phyloP scores from a whole-genome alignment of 208 protist genomes.

The Trichomonas gallinae region DNA sequence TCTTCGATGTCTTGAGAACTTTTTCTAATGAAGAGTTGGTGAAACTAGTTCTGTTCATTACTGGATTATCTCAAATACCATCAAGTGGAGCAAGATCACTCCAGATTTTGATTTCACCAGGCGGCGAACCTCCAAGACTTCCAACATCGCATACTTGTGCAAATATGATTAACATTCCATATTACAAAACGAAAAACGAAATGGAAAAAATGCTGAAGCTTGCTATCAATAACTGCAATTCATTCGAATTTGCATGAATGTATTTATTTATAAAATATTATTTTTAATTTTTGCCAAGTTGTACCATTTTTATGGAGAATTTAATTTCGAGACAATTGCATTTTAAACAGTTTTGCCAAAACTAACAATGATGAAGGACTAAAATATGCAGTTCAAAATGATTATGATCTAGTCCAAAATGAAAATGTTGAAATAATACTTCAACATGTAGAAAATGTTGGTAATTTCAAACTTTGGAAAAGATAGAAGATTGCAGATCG shows the following conservation, averaged over 20 bases:
- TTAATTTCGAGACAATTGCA: too few relatives aligned
- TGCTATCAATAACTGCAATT: background rate
- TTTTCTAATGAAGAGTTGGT: slow-evolving; percentile 46
- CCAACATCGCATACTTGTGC: background rate
- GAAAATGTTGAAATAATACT: too few relatives aligned
- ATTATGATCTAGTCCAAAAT: too few relatives aligned
- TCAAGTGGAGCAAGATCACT: slow-evolving; percentile 78
- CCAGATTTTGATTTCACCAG: background rate
- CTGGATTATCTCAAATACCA: slow-evolving; percentile 85
- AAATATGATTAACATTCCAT: background rate
- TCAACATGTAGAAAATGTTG: too few relatives aligned
- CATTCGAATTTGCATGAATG: background rate
- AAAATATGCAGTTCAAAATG: too few relatives aligned
- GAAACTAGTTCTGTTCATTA: slow-evolving; percentile 79
- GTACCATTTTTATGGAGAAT: too few relatives aligned
- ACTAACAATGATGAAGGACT: too few relatives aligned
- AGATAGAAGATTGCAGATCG: too few relatives aligned
- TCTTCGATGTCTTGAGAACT: slow-evolving; percentile 71
- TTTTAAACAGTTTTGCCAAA: too few relatives aligned
- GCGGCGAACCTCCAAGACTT: background rate
- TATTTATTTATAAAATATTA: too few relatives aligned
- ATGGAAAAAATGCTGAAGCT: background rate
- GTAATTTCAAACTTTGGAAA: too few relatives aligned
- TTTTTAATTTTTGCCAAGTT: too few relatives aligned
- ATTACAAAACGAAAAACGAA: background rate